Evolutionary conservation across 805 yeast species (phyloP), one percentile per base, ranked within the genome.

Genomic region (Metschnikowia sp.): DNA sequence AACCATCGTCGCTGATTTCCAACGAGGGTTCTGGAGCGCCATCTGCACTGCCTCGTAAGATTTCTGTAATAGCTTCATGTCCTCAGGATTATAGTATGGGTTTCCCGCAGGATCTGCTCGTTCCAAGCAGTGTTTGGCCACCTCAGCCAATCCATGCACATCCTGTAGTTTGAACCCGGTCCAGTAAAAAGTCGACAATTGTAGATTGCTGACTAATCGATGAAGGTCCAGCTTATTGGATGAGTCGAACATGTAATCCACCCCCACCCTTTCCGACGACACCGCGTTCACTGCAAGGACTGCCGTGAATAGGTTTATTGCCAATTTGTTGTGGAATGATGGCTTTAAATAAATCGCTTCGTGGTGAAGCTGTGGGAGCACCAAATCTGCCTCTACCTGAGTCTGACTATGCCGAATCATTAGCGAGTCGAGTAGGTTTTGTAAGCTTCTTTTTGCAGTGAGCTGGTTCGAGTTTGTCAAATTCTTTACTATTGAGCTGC

Each of bases 251-350:
- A 84, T 82, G 61, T 82, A 84, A 61, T 84, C 90, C 22, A 74
- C 70, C 53, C 79, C 91, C 4, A 70, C 74, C 41, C 89, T 64
- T 57, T 84, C 88, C 0, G 89, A 83, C 5, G 88, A 79, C 3
- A 84, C 85, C 0, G 90, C 88, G 67, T 84, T 84, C 3, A 82
- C 81, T 1, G 88, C 87, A 39, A 84, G 65, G 1, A 84, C 87
- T 0, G 88, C 79, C 8, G 80, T 76, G 57, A 84, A 84, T 9
- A 84, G 63, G 58, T 84, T 84, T 15, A 84, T 70, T 0, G 88
- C 76, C 10, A 84, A 51, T 54, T 72, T 79, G 58, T 84, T 84
- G 52, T 81, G 83, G 53, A 66, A 76, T 0, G 88, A 81, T 0
- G 90, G 89, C 42, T 72, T 66, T n/a, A 84, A 54, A 49, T 77